Conservation (phyloP, 345 rosid species). For the Clausena lansium region DNA sequence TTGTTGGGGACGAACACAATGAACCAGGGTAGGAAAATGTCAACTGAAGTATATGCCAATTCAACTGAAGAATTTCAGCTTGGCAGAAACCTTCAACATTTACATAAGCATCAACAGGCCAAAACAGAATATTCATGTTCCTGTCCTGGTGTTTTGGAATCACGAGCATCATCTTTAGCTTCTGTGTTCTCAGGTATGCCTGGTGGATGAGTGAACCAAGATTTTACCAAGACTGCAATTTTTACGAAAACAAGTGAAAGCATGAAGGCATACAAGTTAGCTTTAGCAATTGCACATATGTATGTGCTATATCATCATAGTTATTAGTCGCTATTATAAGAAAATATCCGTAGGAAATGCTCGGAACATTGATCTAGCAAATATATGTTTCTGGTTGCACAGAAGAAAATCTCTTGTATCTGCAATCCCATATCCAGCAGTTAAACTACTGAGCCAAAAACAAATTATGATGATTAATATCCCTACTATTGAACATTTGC, state of each 20-base stretch:
- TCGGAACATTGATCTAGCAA: not conserved
- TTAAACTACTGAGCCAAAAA: not conserved
- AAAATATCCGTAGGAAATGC: not conserved
- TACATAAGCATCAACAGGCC: not conserved
- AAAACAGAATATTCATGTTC: not conserved
- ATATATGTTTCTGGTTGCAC: not conserved
- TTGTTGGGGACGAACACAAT: too few relatives aligned
- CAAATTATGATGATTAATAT: not conserved
- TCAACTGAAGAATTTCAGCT: too few relatives aligned
- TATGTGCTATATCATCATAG: too few relatives aligned
- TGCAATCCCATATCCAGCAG: not conserved
- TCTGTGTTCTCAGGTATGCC: not conserved
- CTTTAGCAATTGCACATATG: not conserved
- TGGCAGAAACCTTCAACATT: too few relatives aligned
- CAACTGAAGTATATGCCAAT: not conserved
- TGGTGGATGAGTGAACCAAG: not conserved
- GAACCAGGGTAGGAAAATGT: not conserved
- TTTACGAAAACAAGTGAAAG: not conserved
- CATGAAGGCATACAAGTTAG: not conserved
- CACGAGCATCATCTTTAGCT: not conserved
- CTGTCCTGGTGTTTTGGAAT: not conserved
- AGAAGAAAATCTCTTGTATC: not conserved
- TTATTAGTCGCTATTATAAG: too few relatives aligned
- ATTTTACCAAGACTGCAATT: not conserved
- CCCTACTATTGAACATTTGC: not conserved